Base-by-base conservation (phyloP, 2,329 filamentous ascomycete genomes). In the Lachnellula arida region DNA sequence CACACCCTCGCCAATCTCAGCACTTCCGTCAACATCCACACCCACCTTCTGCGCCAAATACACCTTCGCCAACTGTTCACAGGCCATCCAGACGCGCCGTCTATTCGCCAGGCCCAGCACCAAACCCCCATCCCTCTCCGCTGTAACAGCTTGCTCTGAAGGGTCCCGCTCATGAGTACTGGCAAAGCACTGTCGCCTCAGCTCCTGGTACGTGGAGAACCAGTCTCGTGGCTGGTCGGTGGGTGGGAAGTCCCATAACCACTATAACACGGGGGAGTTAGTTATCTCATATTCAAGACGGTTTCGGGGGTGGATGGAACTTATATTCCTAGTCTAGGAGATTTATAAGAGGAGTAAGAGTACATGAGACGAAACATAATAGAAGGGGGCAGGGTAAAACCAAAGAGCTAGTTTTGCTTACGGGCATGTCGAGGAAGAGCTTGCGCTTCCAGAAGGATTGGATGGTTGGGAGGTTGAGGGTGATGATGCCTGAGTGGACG, bases 391-490 rank as follows among this genome's bases (percentile, higher is more conserved):
- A 25, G 25, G 25, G 25, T 25, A 25, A 25, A 7, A 3, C 5
- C 25, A 25, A 25, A 25, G 25, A 25, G 25, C 25, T 4, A 25
- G 4, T 25, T 25, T 7, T 25, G 5, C 25, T 25, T 25, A 43
- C 14, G 3, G 55, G 54, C 40, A 62, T 56, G 23, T 60, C 60
- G 25, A 60, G 39, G 14, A 28, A 22, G 19, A 57, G 40, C 42
- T 60, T 62, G 9, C 55, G 51, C 43, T 58, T 57, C 60, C 58
- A 62, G 53, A 60, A 62, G 1, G 47, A 17, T 5, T 51, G 53
- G 15, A 51, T 28, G 19, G 54, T 39, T 3, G 35, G 22, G 22
- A 62, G 43, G 2, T 37, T 8, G 28, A 57, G 48, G 3, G 46
- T 46, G n/a, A 51, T 22, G 6, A 60, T 46, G 9, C 55, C 50